Evolutionary conservation across 495 filamentous ascomycete species (phyloP).

Genomic region (Penicillium arizonense): DNA sequence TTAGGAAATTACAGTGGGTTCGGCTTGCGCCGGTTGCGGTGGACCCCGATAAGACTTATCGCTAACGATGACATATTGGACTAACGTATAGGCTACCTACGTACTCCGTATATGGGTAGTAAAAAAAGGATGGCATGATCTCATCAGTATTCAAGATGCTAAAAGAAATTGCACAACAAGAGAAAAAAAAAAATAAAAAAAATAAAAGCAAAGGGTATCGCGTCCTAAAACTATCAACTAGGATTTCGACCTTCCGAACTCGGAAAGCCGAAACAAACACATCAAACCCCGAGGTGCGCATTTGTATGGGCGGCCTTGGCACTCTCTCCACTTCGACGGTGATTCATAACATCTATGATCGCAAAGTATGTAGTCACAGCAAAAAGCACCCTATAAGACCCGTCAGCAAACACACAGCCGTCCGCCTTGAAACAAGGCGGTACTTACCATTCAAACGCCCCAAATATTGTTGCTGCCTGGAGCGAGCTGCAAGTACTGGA

Average conservation of each 20-base stretch:
- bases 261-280: background rate
- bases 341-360: constrained; percentile 18
- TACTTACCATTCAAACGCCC: constrained; percentile 56
- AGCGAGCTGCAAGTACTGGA: constrained; percentile 46
- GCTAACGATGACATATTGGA: too few relatives aligned
- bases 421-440: background rate
- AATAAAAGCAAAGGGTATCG: too few relatives aligned
- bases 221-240: background rate
- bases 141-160: too few relatives aligned
- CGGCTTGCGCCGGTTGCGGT: too few relatives aligned
- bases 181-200: too few relatives aligned
- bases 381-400: constrained; percentile 48
- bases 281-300: constrained; percentile 22
- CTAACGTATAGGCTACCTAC: too few relatives aligned
- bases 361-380: constrained; percentile 36
- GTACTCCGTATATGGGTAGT: too few relatives aligned
- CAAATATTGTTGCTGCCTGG: constrained; percentile 54
- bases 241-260: background rate
- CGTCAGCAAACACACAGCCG: background rate
- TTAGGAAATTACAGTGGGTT: too few relatives aligned
- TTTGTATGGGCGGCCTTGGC: constrained; percentile 21
- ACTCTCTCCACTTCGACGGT: constrained; percentile 18
- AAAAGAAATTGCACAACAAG: too few relatives aligned
- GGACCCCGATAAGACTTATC: too few relatives aligned
- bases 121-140: too few relatives aligned